Percentiles rank a stretch among this genome's conserved stretches.
Evolutionary conservation across 2,329 filamentous ascomycete species (phyloP).

Genomic region (Gyromitra esculenta): DNA sequence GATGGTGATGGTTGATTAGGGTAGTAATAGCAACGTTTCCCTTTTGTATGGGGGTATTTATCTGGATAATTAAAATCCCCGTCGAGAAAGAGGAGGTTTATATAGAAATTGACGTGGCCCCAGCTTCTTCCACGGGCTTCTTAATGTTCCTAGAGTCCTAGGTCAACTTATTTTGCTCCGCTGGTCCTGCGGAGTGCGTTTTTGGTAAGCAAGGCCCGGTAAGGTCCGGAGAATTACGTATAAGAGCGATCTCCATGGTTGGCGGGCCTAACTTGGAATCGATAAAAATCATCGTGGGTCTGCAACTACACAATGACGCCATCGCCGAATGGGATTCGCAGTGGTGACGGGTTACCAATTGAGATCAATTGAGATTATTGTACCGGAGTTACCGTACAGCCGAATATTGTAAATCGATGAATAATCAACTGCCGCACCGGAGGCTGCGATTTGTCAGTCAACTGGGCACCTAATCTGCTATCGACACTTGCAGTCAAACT

Average conservation of each 20-base stretch:
- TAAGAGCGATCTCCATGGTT: background rate
- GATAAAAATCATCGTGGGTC: background rate
- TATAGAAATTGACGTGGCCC: background rate
- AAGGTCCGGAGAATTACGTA: background rate
- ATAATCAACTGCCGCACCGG: conserved; percentile 5
- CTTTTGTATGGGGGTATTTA: background rate
- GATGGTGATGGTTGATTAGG: background rate
- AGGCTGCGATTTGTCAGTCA: background rate
- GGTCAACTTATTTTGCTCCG: background rate
- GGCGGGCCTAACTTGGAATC: background rate
- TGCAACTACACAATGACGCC: background rate
- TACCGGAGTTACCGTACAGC: conserved; percentile 9
- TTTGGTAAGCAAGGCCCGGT: too few relatives aligned
- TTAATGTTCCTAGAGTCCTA: background rate
- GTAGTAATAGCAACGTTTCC: background rate
- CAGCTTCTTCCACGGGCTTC: background rate
- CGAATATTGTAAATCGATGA: background rate
- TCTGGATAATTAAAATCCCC: background rate
- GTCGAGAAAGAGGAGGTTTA: conserved; percentile 1
- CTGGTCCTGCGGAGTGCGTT: background rate
- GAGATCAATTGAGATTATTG: background rate
- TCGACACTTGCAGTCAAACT: background rate
- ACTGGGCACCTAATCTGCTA: conserved; percentile 1
- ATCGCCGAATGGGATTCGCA: background rate
- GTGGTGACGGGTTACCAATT: background rate